Evolutionary conservation across 257 asterid genomes (phyloP).

Genomic region (Voacanga thouarsii): DNA sequence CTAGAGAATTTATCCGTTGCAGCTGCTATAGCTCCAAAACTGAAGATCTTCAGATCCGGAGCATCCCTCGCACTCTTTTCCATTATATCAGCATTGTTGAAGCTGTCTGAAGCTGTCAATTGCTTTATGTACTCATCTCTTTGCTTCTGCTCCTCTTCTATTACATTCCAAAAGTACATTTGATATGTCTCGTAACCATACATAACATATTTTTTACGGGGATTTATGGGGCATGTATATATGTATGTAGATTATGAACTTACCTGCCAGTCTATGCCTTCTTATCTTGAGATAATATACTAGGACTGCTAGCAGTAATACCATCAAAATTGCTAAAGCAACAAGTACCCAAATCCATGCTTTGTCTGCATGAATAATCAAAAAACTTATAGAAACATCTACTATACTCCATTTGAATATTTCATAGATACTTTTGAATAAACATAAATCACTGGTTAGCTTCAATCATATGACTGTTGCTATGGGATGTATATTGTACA

Average conservation of each 20-base stretch:
- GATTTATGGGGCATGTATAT: not conserved
- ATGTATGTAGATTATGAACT: not conserved
- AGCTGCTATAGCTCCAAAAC: conserved; percentile 37
- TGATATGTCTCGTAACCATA: not conserved
- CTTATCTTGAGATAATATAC: conserved; percentile 13
- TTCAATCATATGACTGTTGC: not conserved
- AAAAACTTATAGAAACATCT: not conserved
- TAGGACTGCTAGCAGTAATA: not conserved
- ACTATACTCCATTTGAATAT: not conserved
- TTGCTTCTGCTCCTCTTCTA: conserved; percentile 28
- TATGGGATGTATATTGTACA: not conserved
- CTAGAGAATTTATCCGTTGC: conserved; percentile 51
- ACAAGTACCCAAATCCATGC: conserved; percentile 21
- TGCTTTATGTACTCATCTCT: conserved; percentile 22
- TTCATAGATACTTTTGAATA: not conserved
- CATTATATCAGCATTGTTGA: conserved; percentile 11
- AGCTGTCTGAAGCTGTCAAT: conserved; percentile 24
- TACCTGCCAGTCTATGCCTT: conserved; percentile 22
- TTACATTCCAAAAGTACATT: not conserved
- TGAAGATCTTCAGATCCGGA: conserved; percentile 42
- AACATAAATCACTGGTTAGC: not conserved
- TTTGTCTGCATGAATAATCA: conserved; percentile 15
- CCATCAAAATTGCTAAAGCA: conserved; percentile 7
- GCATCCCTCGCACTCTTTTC: conserved; percentile 34
- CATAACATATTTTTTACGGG: not conserved